phyloP scores from a whole-genome alignment of 257 asterid species.

The Nicotiana attenuata region DNA sequence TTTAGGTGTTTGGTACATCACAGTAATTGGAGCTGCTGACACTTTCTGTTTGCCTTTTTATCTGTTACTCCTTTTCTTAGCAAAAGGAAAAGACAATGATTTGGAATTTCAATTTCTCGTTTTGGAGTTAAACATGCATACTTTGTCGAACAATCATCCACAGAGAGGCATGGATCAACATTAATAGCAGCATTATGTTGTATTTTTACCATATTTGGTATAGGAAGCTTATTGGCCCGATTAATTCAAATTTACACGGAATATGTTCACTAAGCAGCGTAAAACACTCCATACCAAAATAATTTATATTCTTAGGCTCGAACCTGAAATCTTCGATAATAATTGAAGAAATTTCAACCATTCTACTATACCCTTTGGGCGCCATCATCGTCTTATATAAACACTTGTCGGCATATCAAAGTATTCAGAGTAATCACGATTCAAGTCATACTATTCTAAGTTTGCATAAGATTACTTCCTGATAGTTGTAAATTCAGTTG shows the following conservation, averaged over 20 bases:
- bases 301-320: neutral
- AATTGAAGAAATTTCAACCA: neutral
- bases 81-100: neutral
- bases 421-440: neutral
- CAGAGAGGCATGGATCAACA: neutral
- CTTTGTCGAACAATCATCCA: neutral
- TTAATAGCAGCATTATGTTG: neutral
- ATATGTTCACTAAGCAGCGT: neutral
- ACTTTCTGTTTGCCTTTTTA: neutral
- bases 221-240: neutral
- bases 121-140: neutral
- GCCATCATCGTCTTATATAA: neutral
- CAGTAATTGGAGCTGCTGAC: slow-evolving; percentile 3
- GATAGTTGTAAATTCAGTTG: neutral
- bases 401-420: neutral
- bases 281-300: neutral
- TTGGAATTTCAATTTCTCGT: neutral
- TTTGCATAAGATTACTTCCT: neutral
- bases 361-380: neutral
- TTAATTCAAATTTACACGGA: neutral
- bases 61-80: neutral
- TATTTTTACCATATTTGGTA: neutral
- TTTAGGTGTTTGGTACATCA: neutral
- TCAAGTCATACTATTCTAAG: neutral
- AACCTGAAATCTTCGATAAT: neutral